Evolutionary conservation across 1,139 yeast species (phyloP).

Genomic region (Lipomyces yarrowii): DNA sequence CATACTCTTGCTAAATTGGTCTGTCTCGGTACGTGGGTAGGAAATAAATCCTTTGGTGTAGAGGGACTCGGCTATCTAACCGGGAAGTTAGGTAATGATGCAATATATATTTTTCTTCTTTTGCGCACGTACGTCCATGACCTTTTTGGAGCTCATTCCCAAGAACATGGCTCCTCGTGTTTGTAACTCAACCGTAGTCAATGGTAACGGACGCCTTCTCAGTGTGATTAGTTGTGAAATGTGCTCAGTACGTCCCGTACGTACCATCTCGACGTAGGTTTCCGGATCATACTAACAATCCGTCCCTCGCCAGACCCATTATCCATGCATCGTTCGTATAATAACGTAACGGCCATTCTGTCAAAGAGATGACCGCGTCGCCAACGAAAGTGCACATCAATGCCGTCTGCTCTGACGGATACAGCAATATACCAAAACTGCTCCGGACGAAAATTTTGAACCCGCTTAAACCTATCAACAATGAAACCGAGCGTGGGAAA

Average conservation of each 20-base stretch:
- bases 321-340: conserved; percentile 68
- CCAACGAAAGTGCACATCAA: conserved; percentile 61
- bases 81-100: neutral
- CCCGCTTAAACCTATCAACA: conserved; percentile 86
- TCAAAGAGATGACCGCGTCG: conserved; percentile 72
- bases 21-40: conserved; percentile 98
- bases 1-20: conserved; percentile 75
- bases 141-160: conserved; percentile 77
- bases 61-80: conserved; percentile 61
- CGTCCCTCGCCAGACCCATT: conserved; percentile 48
- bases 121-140: conserved; percentile 56
- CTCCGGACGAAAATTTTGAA: conserved; percentile 70
- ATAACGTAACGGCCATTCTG: conserved; percentile 58
- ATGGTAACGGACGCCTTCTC: conserved; percentile 69
- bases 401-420: conserved; percentile 43
- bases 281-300: conserved; percentile 56
- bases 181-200: conserved; percentile 94
- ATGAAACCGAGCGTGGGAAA: conserved; percentile 96
- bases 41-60: conserved; percentile 86
- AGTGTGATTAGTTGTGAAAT: neutral
- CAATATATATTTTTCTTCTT: neutral
- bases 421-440: conserved; percentile 75
- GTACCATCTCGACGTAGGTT: conserved; percentile 66
- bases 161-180: conserved; percentile 77
- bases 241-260: neutral